Base-by-base conservation (phyloP, 495 filamentous ascomycete species). In the Immersiella caudata region DNA sequence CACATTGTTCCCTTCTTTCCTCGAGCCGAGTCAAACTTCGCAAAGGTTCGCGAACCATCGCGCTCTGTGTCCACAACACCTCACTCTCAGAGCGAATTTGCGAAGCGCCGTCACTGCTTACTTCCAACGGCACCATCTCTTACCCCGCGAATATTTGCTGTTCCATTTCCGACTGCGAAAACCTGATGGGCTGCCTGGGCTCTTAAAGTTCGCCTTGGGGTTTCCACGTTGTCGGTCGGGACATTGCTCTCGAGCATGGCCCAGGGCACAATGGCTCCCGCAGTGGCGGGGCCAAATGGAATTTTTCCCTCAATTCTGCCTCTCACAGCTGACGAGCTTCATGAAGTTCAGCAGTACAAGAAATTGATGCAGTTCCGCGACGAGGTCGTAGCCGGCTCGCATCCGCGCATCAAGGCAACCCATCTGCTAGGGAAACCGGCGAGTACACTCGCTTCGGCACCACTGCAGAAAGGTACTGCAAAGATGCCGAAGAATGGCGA, bases 361-460 rank as follows among this genome's bases (percentile, higher is more conserved):
- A 74, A 74, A 56, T 74, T 79, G n/a, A n/a, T 79, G 67, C 73
- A 52, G n/a, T 77, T 79, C 69, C 74, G 73, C 70, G 77, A 79
- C 67, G 67, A 73, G 55, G 68, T 79, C n/a, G 27, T 75, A 21
- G 52, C 61, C 36, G 77, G 77, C 9, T 50, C 26, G 27, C 77
- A 78, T 52, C 76, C 76, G 66, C 77, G 77, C 76, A 79, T 78
- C 78, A 80, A 78, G 64, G 74, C 76, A 57, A 60, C 70, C 67
- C 78, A 85, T 61, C 81, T 86, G 67, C 76, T 86, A 70, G 85
- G 82, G 70, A 89, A 89, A 71, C 70, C 75, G 35, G 70, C 70
- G 70, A 55, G 25, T n/a, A 14, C 21, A 6, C 52, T 55, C 24
- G 52, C 52, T 55, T 5, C 52, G 21, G 52, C 21, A 11, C 57